These are phyloP conservation scores for Xanthoconium purpureum DNA, from an alignment of 768 basidiomycete genomes.

Conservation along the genomic window DNA sequence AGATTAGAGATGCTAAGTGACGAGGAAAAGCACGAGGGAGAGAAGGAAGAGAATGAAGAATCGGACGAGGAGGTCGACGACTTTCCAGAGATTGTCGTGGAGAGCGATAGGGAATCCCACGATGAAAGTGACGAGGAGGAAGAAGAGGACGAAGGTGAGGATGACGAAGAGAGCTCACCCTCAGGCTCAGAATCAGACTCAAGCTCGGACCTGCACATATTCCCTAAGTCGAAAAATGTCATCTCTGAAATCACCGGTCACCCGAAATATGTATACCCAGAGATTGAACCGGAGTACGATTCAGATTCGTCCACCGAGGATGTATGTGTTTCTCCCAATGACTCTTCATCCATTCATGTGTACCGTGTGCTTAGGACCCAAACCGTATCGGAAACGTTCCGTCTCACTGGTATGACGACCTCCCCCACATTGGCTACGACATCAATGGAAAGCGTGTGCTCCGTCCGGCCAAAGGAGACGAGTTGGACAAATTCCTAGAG, in stretches of 20 bases:
- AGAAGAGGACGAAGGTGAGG: conserved; percentile 34
- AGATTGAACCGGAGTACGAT: conserved; percentile 88
- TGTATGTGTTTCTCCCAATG: conserved; percentile 41
- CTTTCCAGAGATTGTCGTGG: conserved; percentile 66
- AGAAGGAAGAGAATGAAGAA: conserved; percentile 34
- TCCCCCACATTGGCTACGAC: conserved; percentile 98
- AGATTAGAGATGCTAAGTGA: conserved; percentile 72
- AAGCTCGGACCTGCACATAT: conserved; percentile 50
- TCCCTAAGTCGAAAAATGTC: conserved; percentile 64
- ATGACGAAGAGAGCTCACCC: conserved; percentile 37
- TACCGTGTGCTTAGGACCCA: conserved; percentile 56
- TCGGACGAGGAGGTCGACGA: conserved; percentile 64
- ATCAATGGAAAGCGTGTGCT: conserved; percentile 92
- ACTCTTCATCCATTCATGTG: conserved; percentile 1
- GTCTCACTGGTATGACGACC: conserved; percentile 98
- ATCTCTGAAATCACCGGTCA: conserved; percentile 83
- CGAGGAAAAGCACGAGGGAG: conserved; percentile 49
- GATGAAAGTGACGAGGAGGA: conserved; percentile 34
- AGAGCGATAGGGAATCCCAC: conserved; percentile 40
- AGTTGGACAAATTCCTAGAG: conserved; percentile 92
- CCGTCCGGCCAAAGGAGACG: conserved; percentile 92
- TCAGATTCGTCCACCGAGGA: conserved; percentile 92
- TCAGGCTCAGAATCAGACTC: conserved; percentile 34
- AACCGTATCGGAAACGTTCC: conserved; percentile 95
- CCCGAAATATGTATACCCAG: conserved; percentile 78